Percentiles rank a stretch among this genome's conserved stretches.
Evolutionary conservation across 306 rosid genomes (phyloP).

Genomic region (Casuarina cunninghamiana): DNA sequence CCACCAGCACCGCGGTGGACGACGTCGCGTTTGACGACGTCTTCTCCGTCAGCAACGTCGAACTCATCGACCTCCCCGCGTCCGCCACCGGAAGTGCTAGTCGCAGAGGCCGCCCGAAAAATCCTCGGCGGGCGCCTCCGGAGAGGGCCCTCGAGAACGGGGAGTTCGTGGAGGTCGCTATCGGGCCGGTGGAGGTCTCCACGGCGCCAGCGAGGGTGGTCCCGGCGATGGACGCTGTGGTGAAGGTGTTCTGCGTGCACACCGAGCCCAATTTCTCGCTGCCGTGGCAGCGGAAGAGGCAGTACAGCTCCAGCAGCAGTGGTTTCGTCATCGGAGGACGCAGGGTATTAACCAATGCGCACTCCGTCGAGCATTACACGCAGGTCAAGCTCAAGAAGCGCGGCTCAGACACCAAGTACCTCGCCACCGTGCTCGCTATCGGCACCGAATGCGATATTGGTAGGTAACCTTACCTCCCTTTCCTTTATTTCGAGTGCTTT

Average conservation of each 20-base stretch:
- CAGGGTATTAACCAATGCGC: slow-evolving; percentile 92
- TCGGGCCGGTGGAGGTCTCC: slow-evolving; percentile 39
- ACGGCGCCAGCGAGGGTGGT: slow-evolving; percentile 39
- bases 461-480: neutral
- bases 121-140: slow-evolving; percentile 18
- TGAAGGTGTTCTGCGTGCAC: slow-evolving; percentile 89
- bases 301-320: slow-evolving; percentile 86
- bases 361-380: slow-evolving; percentile 88
- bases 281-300: slow-evolving; percentile 98
- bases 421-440: slow-evolving; percentile 92
- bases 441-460: slow-evolving; percentile 96
- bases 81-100: slow-evolving; percentile 23
- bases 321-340: slow-evolving; percentile 80
- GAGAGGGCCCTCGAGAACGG: slow-evolving; percentile 38
- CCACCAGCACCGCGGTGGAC: slow-evolving; percentile 11
- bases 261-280: slow-evolving; percentile 92
- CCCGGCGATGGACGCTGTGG: slow-evolving; percentile 94
- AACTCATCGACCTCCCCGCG: slow-evolving; percentile 51
- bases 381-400: slow-evolving; percentile 98
- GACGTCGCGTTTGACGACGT: slow-evolving; percentile 44
- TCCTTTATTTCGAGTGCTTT: neutral
- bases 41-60: slow-evolving; percentile 61
- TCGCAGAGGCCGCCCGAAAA: slow-evolving; percentile 73
- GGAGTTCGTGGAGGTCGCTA: slow-evolving; percentile 11
- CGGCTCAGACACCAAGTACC: slow-evolving; percentile 89